Evolutionary conservation across 345 rosid species (phyloP).

Genomic region (Brassica carinata): DNA sequence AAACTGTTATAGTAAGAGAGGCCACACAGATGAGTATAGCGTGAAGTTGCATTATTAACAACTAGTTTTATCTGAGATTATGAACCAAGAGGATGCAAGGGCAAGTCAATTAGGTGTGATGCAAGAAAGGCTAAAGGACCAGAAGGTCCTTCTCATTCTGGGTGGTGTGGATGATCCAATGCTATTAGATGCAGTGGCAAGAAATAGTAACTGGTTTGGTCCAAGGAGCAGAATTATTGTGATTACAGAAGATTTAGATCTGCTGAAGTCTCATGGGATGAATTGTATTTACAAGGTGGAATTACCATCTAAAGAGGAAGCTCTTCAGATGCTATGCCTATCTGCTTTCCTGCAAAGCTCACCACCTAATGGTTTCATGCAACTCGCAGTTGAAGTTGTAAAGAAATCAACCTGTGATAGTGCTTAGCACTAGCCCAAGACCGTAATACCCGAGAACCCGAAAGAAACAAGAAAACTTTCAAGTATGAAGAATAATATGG

Average conservation of each 20-base stretch:
- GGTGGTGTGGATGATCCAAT: background rate
- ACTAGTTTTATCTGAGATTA: background rate
- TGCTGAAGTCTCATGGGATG: slow-evolving; percentile 10
- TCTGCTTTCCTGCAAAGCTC: background rate
- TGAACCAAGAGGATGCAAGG: background rate
- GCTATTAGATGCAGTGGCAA: background rate
- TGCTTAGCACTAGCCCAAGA: too few species aligned
- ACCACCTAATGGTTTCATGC: slow-evolving; percentile 3
- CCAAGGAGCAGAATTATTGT: background rate
- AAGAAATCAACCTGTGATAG: too few species aligned
- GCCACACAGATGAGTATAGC: slow-evolving; percentile 16
- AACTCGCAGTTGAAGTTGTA: background rate
- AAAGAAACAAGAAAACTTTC: too few species aligned
- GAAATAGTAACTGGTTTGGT: background rate
- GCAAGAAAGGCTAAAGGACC: background rate
- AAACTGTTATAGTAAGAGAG: background rate
- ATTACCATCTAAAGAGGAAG: background rate
- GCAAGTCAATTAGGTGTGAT: background rate
- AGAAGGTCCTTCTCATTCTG: background rate
- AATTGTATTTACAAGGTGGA: background rate
- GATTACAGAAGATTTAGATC: background rate
- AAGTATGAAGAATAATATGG: too few species aligned
- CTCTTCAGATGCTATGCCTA: slow-evolving; percentile 17
- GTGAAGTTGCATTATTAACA: slow-evolving; percentile 24
- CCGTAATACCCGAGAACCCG: too few species aligned